A percentile compares a stretch with the other conserved stretches of the same genome.
Conservation (phyloP, 1,284 basidiomycete genomes). For the Omphalotus olearius region DNA sequence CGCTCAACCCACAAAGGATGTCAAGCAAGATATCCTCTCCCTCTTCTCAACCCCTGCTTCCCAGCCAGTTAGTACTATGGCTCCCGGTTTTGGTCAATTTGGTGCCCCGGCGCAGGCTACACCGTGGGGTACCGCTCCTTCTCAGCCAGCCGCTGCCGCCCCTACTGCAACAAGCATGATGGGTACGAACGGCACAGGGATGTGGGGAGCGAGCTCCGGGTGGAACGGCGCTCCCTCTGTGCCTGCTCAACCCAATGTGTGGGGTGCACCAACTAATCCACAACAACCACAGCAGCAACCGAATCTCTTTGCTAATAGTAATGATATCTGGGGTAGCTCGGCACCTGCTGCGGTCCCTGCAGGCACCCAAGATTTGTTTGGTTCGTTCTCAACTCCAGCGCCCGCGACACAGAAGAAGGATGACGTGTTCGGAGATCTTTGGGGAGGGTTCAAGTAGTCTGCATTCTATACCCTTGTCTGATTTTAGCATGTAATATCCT, state of each 20-base stretch:
- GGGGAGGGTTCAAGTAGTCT: slow-evolving; percentile 72
- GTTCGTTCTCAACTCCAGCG: slow-evolving; percentile 14
- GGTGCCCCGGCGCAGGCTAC: slow-evolving; percentile 15
- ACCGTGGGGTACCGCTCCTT: slow-evolving; percentile 22
- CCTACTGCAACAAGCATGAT: slow-evolving; percentile 46
- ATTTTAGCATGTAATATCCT: no score
- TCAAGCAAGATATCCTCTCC: slow-evolving; percentile 85
- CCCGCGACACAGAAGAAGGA: slow-evolving; percentile 55
- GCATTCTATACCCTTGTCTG: slow-evolving; percentile 27
- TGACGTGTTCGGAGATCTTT: slow-evolving; percentile 75
- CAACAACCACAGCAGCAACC: slow-evolving; percentile 23
- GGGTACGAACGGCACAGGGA: slow-evolving; percentile 48
- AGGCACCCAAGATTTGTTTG: slow-evolving; percentile 16
- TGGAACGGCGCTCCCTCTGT: slow-evolving; percentile 40
- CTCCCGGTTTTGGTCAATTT: slow-evolving; percentile 26
- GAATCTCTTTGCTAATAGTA: slow-evolving; percentile 35
- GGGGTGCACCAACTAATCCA: slow-evolving; percentile 18
- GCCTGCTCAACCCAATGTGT: slow-evolving; percentile 23
- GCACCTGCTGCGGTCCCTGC: slow-evolving; percentile 15
- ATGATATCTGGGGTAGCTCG: slow-evolving; percentile 51
- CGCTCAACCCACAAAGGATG: slow-evolving; percentile 51
- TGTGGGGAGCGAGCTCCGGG: slow-evolving; percentile 65
- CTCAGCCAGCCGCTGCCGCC: slow-evolving; percentile 20
- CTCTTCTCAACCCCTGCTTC: slow-evolving; percentile 62
- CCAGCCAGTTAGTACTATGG: slow-evolving; percentile 21